Evolutionary conservation across 2,329 filamentous ascomycete species (phyloP), one percentile per base, ranked within the genome.

Genomic region (Gremmenia infestans): DNA sequence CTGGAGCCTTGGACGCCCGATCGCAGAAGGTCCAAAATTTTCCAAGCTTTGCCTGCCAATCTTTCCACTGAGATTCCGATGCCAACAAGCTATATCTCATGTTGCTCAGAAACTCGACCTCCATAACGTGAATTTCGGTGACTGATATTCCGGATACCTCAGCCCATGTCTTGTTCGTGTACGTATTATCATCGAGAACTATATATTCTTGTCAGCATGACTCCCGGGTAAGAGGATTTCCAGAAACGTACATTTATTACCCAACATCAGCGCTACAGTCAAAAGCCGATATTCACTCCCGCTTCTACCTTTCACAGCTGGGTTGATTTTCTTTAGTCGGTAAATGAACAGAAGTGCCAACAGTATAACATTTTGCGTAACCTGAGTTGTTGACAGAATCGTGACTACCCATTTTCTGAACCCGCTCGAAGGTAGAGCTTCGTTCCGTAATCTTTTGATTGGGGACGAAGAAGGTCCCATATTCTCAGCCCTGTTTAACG

Each of bases 111-210:
- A 99, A 99, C 72, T 99, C 94, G n/a, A 99, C 94, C 72, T 99
- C 94, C 94, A 99, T 99, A 46, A 97, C 88, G 71, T 99, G 94
- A 51, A 99, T 96, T 72, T 99, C 94, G 58, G 88, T 85, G 12
- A 97, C 93, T 1, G 89, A 86, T 59, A 99, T 96, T 46, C 89
- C 89, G 0, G 94, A 97, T 11, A 99, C 94, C 67, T 99, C 94
- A 2, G 93, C 94, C 94, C 94, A 99, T 0, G 94, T 99, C 78
- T 97, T 97, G 77, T 99, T 99, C 39, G 94, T 97, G 73, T 99
- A 99, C 0, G 94, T 97, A 72, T 97, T 99, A 72, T 99, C 94
- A 70, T 99, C 94, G 66, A 99, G 76, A 70, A 97, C 87, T 90
- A 60, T 2, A 60, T 2, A 45, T 47, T 36, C 56, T 42, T 57